phyloP scores from a whole-genome alignment of 768 basidiomycete species.

The Collybiopsis luxurians region DNA sequence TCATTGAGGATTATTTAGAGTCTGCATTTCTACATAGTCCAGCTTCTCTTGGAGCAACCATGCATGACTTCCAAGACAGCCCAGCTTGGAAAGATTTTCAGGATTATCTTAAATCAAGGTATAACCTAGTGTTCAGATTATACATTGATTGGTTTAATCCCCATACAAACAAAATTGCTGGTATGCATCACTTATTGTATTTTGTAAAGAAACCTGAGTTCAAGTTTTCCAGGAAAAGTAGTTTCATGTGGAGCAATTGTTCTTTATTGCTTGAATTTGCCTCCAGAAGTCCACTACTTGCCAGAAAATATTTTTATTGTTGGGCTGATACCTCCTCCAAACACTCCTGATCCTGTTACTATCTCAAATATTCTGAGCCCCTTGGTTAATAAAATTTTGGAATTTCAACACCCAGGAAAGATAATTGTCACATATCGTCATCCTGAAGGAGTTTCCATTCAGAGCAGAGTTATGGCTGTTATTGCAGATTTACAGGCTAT shows the following conservation, averaged over 20 bases:
- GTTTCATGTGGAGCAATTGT: slow-evolving; percentile 25
- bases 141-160: slow-evolving; percentile 6
- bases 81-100: slow-evolving; percentile 21
- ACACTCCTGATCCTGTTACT: slow-evolving; percentile 11
- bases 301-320: slow-evolving; percentile 27
- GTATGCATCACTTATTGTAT: slow-evolving; percentile 9
- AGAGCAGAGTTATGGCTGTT: slow-evolving; percentile 15
- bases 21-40: slow-evolving; percentile 15
- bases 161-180: slow-evolving; percentile 26
- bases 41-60: slow-evolving; percentile 1
- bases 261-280: slow-evolving; percentile 33
- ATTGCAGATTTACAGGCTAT: slow-evolving; percentile 22
- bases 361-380: slow-evolving; percentile 13
- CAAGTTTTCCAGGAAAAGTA: slow-evolving; percentile 9
- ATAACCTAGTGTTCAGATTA: neutral
- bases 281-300: slow-evolving; percentile 20
- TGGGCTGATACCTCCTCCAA: slow-evolving; percentile 12
- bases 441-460: slow-evolving; percentile 10
- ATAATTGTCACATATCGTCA: neutral
- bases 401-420: slow-evolving; percentile 1
- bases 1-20: slow-evolving; percentile 16
- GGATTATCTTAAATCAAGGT: slow-evolving; percentile 11
- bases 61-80: slow-evolving; percentile 24
- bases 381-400: slow-evolving; percentile 10
- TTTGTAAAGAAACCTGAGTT: neutral